phyloP scores from a whole-genome alignment of 2,329 filamentous ascomycete species.

The Colletotrichum sp. region DNA sequence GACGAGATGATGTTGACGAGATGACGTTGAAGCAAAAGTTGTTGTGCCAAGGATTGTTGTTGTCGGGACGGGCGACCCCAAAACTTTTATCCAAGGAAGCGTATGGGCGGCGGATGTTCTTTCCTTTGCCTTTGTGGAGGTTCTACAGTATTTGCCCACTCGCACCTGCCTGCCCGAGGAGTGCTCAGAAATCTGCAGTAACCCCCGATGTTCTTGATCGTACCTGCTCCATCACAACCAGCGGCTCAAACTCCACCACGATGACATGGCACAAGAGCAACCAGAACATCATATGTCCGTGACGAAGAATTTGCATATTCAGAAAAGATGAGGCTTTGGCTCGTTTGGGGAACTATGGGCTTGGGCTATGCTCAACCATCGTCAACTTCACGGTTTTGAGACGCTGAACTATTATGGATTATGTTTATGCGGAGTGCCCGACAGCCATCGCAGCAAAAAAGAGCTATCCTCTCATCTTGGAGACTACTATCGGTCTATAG shows the following conservation, averaged over 20 bases:
- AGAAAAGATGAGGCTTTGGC: neutral
- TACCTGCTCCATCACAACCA: neutral
- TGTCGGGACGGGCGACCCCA: neutral
- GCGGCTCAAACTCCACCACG: neutral
- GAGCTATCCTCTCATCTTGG: neutral
- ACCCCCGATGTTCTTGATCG: neutral
- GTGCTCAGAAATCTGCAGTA: neutral
- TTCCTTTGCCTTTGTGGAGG: neutral
- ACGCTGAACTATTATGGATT: neutral
- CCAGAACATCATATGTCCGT: neutral
- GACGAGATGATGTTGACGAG: neutral
- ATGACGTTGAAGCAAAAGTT: neutral
- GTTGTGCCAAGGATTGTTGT: neutral
- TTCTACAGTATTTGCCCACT: neutral
- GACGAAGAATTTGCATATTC: neutral
- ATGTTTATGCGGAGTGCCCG: neutral
- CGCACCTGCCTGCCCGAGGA: neutral
- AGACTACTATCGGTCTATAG: neutral
- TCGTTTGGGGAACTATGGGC: neutral
- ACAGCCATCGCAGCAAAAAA: neutral
- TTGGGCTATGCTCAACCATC: neutral
- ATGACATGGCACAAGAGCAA: neutral
- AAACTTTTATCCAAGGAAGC: neutral
- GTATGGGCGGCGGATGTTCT: neutral
- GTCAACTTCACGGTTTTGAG: neutral